Base-by-base conservation (phyloP, 805 yeast genomes). In the Deakozyma indianensis region DNA sequence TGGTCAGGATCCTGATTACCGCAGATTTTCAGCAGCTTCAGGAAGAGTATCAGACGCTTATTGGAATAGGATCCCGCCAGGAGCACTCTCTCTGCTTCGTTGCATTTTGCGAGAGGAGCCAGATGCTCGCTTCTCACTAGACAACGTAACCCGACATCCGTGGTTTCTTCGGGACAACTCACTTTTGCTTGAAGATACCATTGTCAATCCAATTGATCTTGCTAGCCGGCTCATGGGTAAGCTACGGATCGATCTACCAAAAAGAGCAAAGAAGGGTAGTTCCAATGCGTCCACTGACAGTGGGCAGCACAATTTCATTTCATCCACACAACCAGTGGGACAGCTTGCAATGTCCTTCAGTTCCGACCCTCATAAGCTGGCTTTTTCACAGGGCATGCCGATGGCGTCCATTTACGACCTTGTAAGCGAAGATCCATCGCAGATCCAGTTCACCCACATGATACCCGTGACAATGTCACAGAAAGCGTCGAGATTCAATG, bases 21-120 rank as follows among this genome's bases (percentile, higher is more conserved):
- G 52, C 15, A 52, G 56, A 2, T 76, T 64, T 53, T 55, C 68
- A 7, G 58, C 59, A 16, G 63, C 67, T 41, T 68, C 70, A 22
- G 81, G 81, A 2, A 70, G 69, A 20, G 35, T 56, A 70, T 2
- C 51, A 64, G 28, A 53, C 62, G 9, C 67, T 68, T 7, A 81
- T 0, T 80, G 87, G 86, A 62, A 65, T 15, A 68, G 63, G 48
- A 58, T 80, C 22, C 71, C 76, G 5, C 60, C 72, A 0, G 64
- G 62, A 5, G 72, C 71, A 2, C 50, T 77, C 24, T 72, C 80
- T 14, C 50, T 80, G 15, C 51, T 80, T 42, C 61, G 80, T 43
- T 70, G 74, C 44, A 61, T 79, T 22, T 53, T 80, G 51, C 74
- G 71, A 46, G 69, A 74, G 0, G 64, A 72, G 24, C 74, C 79